A percentile compares a stretch with the other conserved stretches of the same genome.
These are phyloP conservation scores for Penstemon davidsonii DNA, from an alignment of 257 asterid species.

Conservation along the genomic window DNA sequence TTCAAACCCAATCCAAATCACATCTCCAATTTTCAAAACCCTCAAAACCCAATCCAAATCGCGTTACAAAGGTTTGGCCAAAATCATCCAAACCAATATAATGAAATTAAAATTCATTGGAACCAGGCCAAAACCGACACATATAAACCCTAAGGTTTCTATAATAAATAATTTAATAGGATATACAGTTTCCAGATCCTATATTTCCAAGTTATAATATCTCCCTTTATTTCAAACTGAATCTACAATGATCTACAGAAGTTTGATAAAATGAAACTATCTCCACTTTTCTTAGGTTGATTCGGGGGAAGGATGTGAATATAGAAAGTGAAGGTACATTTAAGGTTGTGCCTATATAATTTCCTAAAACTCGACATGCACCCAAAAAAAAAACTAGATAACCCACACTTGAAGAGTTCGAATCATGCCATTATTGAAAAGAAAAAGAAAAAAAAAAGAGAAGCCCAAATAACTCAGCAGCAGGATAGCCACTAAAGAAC, in stretches of 20 bases:
- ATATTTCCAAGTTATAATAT: not conserved
- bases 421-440: not conserved
- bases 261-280: not conserved
- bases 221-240: not conserved
- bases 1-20: too few relatives aligned
- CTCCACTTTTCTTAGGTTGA: not conserved
- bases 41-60: too few relatives aligned
- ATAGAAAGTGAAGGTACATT: not conserved
- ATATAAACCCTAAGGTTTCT: too few relatives aligned
- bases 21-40: too few relatives aligned
- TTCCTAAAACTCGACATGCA: not conserved
- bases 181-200: not conserved
- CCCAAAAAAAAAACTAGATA: not conserved
- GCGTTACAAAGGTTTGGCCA: too few relatives aligned
- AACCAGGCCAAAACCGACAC: too few relatives aligned
- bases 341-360: not conserved
- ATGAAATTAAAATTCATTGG: too few relatives aligned
- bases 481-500: not conserved
- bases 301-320: not conserved
- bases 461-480: not conserved
- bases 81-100: too few relatives aligned
- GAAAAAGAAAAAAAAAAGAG: not conserved
- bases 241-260: not conserved
- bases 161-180: too few relatives aligned
- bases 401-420: not conserved